Conservation (phyloP, 495 filamentous ascomycete species). For the Sordaria brevicollis region DNA sequence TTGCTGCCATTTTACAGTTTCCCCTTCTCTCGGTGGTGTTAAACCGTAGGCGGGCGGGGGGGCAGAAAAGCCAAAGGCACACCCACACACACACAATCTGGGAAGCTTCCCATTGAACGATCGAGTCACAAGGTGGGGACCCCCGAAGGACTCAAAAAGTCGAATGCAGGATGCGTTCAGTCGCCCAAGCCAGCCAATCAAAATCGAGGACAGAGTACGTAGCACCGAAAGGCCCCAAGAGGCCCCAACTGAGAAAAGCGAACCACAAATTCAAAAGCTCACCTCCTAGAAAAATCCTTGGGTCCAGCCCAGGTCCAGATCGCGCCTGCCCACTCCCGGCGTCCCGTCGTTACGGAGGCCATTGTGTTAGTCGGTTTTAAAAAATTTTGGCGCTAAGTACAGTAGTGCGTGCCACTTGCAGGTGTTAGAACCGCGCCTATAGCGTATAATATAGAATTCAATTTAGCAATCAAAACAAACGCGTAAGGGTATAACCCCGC, state of each 20-base stretch:
- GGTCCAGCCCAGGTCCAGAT: not conserved
- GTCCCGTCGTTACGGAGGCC: not conserved
- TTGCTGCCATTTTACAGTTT: not conserved
- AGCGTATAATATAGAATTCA: no score
- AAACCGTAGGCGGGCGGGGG: not conserved
- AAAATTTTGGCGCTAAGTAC: no score
- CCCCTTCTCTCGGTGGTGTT: not conserved
- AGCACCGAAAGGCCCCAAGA: not conserved
- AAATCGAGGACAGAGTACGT: not conserved
- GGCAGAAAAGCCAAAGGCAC: not conserved
- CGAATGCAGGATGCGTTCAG: not conserved
- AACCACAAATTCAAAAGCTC: not conserved
- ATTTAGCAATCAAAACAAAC: no score
- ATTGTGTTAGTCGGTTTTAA: no score
- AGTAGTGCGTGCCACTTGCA: no score
- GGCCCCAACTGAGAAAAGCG: no score
- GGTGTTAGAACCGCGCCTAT: no score
- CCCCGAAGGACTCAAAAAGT: not conserved
- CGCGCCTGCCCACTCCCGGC: not conserved
- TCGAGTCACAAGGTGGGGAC: not conserved
- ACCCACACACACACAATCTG: not conserved
- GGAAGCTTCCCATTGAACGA: slow-evolving; percentile 17
- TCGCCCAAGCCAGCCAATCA: not conserved
- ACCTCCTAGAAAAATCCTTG: not conserved
- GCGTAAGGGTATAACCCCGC: no score